Evolutionary conservation across 768 basidiomycete species (phyloP).

Genomic region (Russula compacta): DNA sequence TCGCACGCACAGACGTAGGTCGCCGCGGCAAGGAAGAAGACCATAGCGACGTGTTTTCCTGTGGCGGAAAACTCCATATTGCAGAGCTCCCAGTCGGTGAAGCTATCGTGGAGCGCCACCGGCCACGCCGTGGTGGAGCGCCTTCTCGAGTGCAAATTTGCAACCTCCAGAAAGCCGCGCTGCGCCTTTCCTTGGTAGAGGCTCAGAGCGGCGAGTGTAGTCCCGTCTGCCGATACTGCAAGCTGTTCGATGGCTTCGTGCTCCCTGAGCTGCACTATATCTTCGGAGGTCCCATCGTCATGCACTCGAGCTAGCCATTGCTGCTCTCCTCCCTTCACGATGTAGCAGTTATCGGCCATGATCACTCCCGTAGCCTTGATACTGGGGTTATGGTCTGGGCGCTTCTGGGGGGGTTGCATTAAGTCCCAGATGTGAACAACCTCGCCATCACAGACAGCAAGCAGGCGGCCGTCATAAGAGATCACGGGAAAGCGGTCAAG

Average conservation of each 20-base stretch:
- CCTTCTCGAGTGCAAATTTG: slow-evolving; percentile 3
- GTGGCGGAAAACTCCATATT: slow-evolving; percentile 13
- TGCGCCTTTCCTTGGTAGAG: slow-evolving; percentile 5
- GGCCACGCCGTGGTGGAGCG: slow-evolving; percentile 7
- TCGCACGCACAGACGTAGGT: slow-evolving; percentile 11
- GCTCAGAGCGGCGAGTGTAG: slow-evolving; percentile 3
- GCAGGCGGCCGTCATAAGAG: slow-evolving; percentile 5
- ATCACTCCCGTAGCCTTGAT: slow-evolving; percentile 7
- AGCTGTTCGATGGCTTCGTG: background rate
- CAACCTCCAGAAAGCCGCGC: slow-evolving; percentile 5
- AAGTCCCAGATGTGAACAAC: slow-evolving; percentile 9
- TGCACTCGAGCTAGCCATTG: slow-evolving; percentile 6
- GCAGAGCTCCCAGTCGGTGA: slow-evolving; percentile 8
- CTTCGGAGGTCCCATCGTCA: slow-evolving; percentile 5
- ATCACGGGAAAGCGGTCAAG: slow-evolving; percentile 10
- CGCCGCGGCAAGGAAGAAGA: slow-evolving; percentile 5
- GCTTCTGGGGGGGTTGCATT: background rate
- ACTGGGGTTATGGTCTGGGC: background rate
- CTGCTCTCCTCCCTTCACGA: background rate
- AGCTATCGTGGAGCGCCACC: slow-evolving; percentile 10
- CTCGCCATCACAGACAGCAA: slow-evolving; percentile 6
- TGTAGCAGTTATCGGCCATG: background rate
- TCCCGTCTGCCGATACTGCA: background rate
- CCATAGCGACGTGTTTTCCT: background rate
- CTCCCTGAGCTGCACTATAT: slow-evolving; percentile 3